Base-by-base conservation (phyloP, 768 basidiomycete genomes). In the Mycena filopes region DNA sequence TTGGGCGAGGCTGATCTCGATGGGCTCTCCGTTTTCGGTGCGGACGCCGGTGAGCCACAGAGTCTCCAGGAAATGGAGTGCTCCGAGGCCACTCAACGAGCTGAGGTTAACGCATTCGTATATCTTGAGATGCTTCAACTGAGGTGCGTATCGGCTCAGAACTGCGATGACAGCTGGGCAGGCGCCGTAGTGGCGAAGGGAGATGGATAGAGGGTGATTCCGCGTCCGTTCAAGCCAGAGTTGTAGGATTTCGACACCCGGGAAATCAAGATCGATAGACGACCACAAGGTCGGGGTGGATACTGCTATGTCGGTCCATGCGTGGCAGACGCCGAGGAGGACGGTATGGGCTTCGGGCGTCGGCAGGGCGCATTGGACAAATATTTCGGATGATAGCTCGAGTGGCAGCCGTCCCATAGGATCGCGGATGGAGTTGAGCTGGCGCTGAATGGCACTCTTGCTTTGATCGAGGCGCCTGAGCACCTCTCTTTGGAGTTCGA, bases 321-420 rank as follows among this genome's bases (percentile, higher is more conserved):
- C 18, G n/a, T 28, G 47, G 45, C 60, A 55, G 12, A 62, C 21
- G 23, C 47, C 26, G 0, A 54, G 31, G 25, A 61, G 41, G 9
- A 61, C 8, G 33, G 40, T 54, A 15, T 31, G 60, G 7, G 28
- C 10, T 2, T 31, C 9, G 12, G n/a, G 2, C 8, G 48, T 28
- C 12, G n/a, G 20, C 3, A 41, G 23, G 18, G 28, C 23, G 47
- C 21, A 26, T 23, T 53, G 48, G 6, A 43, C 11, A 28, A 60
- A 60, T n/a, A 45, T 53, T 6, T 51, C 40, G 26, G 59, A 50
- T 15, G 49, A 51, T 25, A 61, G 45, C 28, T 61, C 60, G 29
- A 61, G 13, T 4, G 60, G 60, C 18, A 53, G 25, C 2, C 50
- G 60, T 21, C 48, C 13, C 4, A 53, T 28, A 11, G 50, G 60